Percentiles rank a stretch among this genome's conserved stretches.
Evolutionary conservation across 345 rosid genomes (phyloP).

Genomic region (Corchorus capsularis): DNA sequence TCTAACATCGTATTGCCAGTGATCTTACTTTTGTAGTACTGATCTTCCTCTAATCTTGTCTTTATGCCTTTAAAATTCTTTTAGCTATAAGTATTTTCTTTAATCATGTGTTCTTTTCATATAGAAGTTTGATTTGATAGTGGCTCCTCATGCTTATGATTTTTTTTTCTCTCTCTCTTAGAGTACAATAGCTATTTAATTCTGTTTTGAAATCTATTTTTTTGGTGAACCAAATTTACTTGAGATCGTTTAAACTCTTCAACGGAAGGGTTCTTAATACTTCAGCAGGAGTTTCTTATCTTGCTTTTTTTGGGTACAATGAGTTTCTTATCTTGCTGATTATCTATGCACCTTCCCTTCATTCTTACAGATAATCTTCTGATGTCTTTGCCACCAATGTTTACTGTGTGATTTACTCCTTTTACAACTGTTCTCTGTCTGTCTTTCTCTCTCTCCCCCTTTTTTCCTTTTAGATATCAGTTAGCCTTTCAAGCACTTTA

Average conservation of each 20-base stretch:
- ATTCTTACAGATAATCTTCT: background rate
- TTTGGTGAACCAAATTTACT: background rate
- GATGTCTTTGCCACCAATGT: slow-evolving; percentile 5
- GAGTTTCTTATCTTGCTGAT: background rate
- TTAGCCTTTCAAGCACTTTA: slow-evolving; percentile 76
- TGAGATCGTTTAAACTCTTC: background rate
- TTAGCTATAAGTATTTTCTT: background rate
- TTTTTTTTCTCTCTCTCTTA: background rate
- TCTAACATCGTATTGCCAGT: background rate
- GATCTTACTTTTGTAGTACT: background rate
- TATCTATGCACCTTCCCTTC: background rate
- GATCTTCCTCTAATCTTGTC: background rate
- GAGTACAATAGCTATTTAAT: background rate
- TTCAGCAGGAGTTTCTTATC: background rate
- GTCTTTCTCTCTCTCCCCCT: too few species aligned
- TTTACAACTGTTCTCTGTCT: background rate
- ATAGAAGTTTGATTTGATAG: background rate
- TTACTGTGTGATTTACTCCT: background rate
- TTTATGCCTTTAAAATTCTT: slow-evolving; percentile 2
- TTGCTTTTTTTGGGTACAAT: too few species aligned
- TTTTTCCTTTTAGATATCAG: slow-evolving; percentile 54
- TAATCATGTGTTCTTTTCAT: background rate
- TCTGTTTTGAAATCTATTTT: background rate
- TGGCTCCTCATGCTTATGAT: background rate
- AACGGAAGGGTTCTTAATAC: background rate